phyloP scores from a whole-genome alignment of 352 stramenopile genomes.

The Pythium plurisporium region DNA sequence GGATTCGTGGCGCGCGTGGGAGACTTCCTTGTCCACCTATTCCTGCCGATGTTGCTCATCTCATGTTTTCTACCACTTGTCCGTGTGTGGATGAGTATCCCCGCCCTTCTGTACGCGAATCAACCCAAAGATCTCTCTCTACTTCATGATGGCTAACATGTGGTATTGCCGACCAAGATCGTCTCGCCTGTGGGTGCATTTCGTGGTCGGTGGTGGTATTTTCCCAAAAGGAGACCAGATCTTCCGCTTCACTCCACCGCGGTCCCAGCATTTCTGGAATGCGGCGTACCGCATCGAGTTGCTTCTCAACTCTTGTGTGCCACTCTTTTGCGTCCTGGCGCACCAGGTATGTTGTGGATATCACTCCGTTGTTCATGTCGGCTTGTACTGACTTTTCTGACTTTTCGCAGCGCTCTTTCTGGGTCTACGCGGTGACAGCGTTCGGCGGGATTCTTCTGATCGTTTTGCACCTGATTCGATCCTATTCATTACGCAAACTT shows the following conservation, averaged over 20 bases:
- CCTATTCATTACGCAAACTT: constrained; percentile 67
- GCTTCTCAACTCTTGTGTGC: constrained; percentile 68
- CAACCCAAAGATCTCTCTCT: too few species aligned
- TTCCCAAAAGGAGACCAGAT: constrained; percentile 77
- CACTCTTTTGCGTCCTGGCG: constrained; percentile 74
- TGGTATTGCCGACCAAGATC: constrained; percentile 31
- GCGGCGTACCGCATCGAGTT: constrained; percentile 79
- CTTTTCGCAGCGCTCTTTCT: constrained; percentile 56
- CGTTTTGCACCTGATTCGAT: constrained; percentile 61
- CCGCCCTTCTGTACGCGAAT: constrained; percentile 52
- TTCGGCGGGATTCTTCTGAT: constrained; percentile 52
- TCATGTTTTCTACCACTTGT: constrained; percentile 73
- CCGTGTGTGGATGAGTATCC: constrained; percentile 78
- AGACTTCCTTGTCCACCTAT: constrained; percentile 62
- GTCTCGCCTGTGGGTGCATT: constrained; percentile 71
- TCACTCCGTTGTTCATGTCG: too few species aligned
- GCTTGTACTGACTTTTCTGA: too few species aligned
- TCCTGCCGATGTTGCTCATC: constrained; percentile 69
- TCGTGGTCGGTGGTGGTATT: constrained; percentile 58
- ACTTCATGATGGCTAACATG: not conserved
- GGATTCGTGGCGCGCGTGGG: constrained; percentile 49
- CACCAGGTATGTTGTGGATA: constrained; percentile 50
- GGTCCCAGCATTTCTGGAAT: constrained; percentile 76
- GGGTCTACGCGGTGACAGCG: constrained; percentile 70
- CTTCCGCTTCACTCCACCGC: constrained; percentile 67